Base-by-base conservation (phyloP, 139 green algal species). In the Chlorella sp. region DNA sequence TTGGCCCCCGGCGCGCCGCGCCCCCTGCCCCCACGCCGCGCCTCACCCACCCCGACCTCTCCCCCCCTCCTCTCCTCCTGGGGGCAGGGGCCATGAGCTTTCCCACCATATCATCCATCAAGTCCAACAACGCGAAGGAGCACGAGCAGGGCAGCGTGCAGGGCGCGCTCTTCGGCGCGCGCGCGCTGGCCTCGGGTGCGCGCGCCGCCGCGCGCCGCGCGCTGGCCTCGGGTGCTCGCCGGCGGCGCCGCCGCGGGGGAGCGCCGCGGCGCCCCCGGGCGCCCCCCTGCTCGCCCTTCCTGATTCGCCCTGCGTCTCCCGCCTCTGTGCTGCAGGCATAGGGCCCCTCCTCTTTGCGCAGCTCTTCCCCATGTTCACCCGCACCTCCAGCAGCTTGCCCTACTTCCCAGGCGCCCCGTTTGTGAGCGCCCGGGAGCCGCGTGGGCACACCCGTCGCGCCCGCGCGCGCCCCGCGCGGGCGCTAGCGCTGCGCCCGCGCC, bases 261-360 rank as follows among this genome's bases (percentile, higher is more conserved):
- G 31, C 29, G 8, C 15, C 12, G 14, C 19, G 8, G 23, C 31
- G 8, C 12, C 8, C 29, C 14, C 53, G 29, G 53, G 19, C 53
- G 29, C 23, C 19, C 53, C 8, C 19, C 31, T n/a, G 29, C 23
- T 25, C 53, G 29, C 31, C 19, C 19, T 62, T 21, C 53, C 53
- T 29, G 8, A 33, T 19, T n/a, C 45, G 23, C 14, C 33, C 15
- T 12, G n/a, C 33, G 60, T 12, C 19, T 45, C 64, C n/a, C 23
- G 46, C 5, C 42, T n/a, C 42, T 17, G 17, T 9, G 0, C 31
- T 43, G 51, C 79, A 17, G 91, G 91, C 12, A 50, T 90, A 31
- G 91, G 91, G 2, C 91, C 91, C 0, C 67, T 96, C 25, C 19
- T 86, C 0, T 95, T 93, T 80, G 88, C 91, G 0, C 55, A 67